Base-by-base conservation (phyloP, 495 filamentous ascomycete species). In the Penicillium canariense region DNA sequence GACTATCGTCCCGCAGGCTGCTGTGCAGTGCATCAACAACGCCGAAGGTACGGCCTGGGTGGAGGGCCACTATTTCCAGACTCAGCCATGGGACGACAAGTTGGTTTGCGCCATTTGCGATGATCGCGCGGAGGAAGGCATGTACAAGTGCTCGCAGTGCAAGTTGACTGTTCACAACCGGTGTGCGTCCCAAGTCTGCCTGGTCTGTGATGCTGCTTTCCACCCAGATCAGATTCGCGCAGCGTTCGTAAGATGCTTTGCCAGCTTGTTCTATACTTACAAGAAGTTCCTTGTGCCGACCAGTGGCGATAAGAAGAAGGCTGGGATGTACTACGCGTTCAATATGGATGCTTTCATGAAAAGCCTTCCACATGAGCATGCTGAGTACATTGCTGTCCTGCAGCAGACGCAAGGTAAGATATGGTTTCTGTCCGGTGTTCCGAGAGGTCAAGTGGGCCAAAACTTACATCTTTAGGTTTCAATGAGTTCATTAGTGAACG, bases 401-500 rank as follows among this genome's bases (percentile, higher is more conserved):
- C 88, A 89, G 66, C 88, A 98, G 58, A 98, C 93, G 4, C 94
- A 98, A 84, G 87, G 89, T 91, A 77, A 66, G 79, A 59, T 17
- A 2, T 11, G 30, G 6, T 30, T n/a, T 27, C 17, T 23, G 30
- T 11, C 12, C 3, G 17, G 14, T 38, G 6, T 11, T 36, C n/a
- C n/a, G n/a, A n/a, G 12, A 49, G 35, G n/a, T 46, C 55, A 53
- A 46, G 49, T 39, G 30, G 10, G 18, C 10, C 49, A 9, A 18
- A n/a, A n/a, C n/a, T n/a, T n/a, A n/a, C n/a, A 30, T 20, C 11
- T 45, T 14, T 36, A 93, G 91, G 80, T 14, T 97, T 98, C 71
- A 96, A 96, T 65, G 91, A 97, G 70, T 98, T 97, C 65, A 93
- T 97, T 62, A 90, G 95, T 66, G 90, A 96, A 45, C 85, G 94